Base-by-base conservation (phyloP, 192 early-diverging fungal genomes). In the Pilaira anomala region DNA sequence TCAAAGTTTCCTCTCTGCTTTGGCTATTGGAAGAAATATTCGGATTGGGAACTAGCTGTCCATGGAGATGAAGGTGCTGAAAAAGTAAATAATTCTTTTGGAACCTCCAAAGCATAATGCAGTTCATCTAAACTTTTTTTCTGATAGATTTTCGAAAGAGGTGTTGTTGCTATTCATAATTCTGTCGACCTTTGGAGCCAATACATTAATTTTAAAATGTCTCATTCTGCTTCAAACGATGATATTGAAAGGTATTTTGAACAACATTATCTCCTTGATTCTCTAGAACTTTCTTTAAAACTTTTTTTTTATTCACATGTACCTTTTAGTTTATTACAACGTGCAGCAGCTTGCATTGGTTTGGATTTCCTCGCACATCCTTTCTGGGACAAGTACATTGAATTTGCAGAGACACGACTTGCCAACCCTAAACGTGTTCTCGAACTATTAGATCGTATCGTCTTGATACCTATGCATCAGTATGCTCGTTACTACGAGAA, bases 1-100 rank as follows among this genome's bases (percentile, higher is more conserved):
- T 70, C 66, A 13, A 83, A 87, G 65, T 90, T 89, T 60, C 88
- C 88, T 9, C 73, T 90, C 18, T 89, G 87, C 68, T 90, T 90
- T 69, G 87, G 86, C 28, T 90, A 90, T 65, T 90, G 88, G 88
- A 88, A 87, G 60, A 90, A 90, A 67, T 90, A 88, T 65, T 85
- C 87, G 0, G 88, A 89, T 63, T 65, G 80, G 48, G 85, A 83
- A 53, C 61, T 75, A 25, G 50, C 70, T 6, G 55, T 87, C n/a
- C 73, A 78, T 11, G 86, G 86, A 7, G 46, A 67, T n/a, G 72
- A 73, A 7, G 83, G 80, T 19, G 87, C 87, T 3, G 80, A 78
- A 50, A 80, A 85, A 73, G 88, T 89, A 64, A 11, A 24, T 2
- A 24, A 61, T n/a, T 41, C 30, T 56, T 56, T 60, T 22, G 33